Percentiles rank a stretch among this genome's conserved stretches.
These are phyloP conservation scores for Tolypocladium paradoxum DNA, from an alignment of 2,329 filamentous ascomycete species.

Conservation along the genomic window DNA sequence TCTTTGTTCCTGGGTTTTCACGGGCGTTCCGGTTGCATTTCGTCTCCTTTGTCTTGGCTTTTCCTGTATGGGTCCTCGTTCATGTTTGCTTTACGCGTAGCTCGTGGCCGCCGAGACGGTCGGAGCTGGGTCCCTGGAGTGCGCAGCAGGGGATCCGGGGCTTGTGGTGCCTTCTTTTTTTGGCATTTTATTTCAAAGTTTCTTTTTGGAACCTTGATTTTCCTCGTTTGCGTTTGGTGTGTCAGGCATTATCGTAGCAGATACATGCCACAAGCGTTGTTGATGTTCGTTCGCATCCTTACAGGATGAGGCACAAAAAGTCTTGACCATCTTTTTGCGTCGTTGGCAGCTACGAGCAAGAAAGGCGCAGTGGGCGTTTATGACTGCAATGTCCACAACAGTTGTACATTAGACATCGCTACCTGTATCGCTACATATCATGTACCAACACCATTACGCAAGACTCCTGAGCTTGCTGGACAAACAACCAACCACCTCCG, in stretches of 20 bases:
- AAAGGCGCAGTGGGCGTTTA: not conserved
- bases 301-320: not conserved
- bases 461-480: not conserved
- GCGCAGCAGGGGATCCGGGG: not conserved
- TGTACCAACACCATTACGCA: not conserved
- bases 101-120: not conserved
- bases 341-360: not conserved
- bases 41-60: not conserved
- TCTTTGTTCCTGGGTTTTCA: not conserved
- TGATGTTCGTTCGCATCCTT: not conserved
- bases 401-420: not conserved
- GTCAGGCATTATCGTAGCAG: too few relatives aligned
- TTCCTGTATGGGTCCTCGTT: not conserved
- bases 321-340: not conserved
- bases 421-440: not conserved
- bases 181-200: not conserved
- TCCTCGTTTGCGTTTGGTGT: not conserved
- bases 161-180: not conserved
- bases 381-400: not conserved
- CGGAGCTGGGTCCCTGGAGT: not conserved
- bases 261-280: not conserved
- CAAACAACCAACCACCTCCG: not conserved
- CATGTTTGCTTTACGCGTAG: not conserved
- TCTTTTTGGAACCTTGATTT: not conserved
- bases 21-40: not conserved